These are phyloP conservation scores for Pestalotiopsis fici DNA, from an alignment of 2,329 filamentous ascomycete genomes.

Conservation along the genomic window DNA sequence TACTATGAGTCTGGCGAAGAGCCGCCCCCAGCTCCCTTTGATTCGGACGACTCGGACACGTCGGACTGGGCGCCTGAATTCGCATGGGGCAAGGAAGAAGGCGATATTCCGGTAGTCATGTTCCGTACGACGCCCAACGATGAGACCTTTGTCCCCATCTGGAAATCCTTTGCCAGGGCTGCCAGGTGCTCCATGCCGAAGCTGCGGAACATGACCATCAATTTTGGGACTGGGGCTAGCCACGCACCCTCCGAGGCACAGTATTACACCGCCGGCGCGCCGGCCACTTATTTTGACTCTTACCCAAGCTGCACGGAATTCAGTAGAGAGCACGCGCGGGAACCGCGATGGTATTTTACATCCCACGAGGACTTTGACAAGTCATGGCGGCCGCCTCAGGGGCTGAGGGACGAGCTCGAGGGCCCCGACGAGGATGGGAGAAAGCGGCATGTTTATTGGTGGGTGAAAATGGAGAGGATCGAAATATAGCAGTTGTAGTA, in stretches of 20 bases:
- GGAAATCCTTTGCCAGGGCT: background rate
- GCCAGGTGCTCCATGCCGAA: background rate
- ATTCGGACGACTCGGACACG: conserved; percentile 9
- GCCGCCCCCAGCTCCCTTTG: background rate
- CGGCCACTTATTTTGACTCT: no score
- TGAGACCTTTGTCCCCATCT: background rate
- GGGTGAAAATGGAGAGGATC: background rate
- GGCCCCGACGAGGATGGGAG: background rate
- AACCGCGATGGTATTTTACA: background rate
- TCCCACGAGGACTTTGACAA: background rate
- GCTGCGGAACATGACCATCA: background rate
- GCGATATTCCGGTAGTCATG: background rate
- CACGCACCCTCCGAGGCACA: background rate
- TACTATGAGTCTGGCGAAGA: background rate
- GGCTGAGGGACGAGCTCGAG: background rate
- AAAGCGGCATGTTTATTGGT: background rate
- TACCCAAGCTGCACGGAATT: background rate
- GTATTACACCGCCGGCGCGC: background rate
- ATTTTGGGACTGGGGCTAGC: background rate
- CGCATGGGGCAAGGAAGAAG: conserved; percentile 3
- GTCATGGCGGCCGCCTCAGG: background rate
- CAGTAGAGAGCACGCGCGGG: background rate
- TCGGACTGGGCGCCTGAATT: conserved; percentile 8
- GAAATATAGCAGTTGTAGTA: background rate
- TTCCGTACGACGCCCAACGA: background rate